Base-by-base conservation (phyloP, 768 basidiomycete species). In the Lactarius vividus region DNA sequence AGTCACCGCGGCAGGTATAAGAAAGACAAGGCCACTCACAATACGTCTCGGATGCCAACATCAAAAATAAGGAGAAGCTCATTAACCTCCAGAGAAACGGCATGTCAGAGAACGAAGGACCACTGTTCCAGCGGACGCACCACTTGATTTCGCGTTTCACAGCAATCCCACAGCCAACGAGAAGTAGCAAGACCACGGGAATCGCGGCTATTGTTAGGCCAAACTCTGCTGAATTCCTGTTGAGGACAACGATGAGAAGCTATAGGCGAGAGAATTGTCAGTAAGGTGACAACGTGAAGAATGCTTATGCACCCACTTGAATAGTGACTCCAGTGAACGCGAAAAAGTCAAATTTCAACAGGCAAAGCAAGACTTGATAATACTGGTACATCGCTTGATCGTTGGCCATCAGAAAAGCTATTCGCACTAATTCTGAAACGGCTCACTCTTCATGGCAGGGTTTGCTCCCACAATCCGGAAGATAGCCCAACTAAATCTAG, bases 261-360 rank as follows among this genome's bases (percentile, higher is more conserved):
- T 94, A 61, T 5, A n/a, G 57, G 63, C 46, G 53, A 54, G 55
- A 8, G 7, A 59, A 46, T 29, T 63, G 33, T 59, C 23, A 57
- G 33, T 59, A 28, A 57, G 15, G 31, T 26, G 33, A 9, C 28
- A 13, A 57, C 71, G 40, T 59, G 31, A 40, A 49, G 26, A 11
- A 57, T 40, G 42, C 26, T 49, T 39, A n/a, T 35, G 59, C 29
- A 57, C 76, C 57, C 59, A 85, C 92, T 85, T 94, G 92, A 84
- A 93, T 92, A 2, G 92, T 93, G 29, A 94, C 88, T n/a, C 88
- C 92, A 26, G 83, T 82, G 73, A 94, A 94, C 75, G 84, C 86
- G 79, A 94, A 94, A 76, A 93, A 94, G 75, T 94, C 92, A 74
- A 94, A 92, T 74, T 93, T 94, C 71, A 94, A 84, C 60, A 94